Conservation (phyloP, 2,329 filamentous ascomycete species). For the Teratosphaeria epicoccoides region DNA sequence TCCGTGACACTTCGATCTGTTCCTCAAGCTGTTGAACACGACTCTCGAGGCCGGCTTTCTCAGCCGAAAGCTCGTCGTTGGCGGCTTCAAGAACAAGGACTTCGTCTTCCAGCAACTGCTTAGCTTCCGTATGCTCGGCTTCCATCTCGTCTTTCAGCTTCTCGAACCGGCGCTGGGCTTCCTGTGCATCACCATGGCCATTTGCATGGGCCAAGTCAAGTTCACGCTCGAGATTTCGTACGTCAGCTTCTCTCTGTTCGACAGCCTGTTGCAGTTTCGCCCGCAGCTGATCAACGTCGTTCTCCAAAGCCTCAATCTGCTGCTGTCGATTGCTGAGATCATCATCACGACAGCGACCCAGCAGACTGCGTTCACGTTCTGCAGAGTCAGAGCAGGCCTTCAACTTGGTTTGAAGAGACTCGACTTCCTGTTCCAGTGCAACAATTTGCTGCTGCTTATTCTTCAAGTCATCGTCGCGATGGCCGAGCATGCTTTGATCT, state of each 20-base stretch:
- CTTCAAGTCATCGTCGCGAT: constrained; percentile 16
- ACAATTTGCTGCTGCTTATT: constrained; percentile 18
- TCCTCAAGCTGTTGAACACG: constrained; percentile 37
- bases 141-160: constrained; percentile 43
- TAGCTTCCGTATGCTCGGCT: constrained; percentile 20
- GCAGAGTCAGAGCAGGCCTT: constrained; percentile 17
- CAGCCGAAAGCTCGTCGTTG: constrained; percentile 32
- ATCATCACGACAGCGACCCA: constrained; percentile 18
- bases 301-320: constrained; percentile 20
- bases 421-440: constrained; percentile 21
- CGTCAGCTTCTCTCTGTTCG: constrained; percentile 23
- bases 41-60: constrained; percentile 50
- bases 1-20: constrained; percentile 23
- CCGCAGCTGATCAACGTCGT: constrained; percentile 27
- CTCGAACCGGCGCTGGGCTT: constrained; percentile 32
- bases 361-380: constrained; percentile 19
- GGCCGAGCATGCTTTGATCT: constrained; percentile 20
- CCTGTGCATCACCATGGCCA: constrained; percentile 15
- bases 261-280: constrained; percentile 27
- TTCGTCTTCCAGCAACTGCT: constrained; percentile 39
- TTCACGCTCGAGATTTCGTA: constrained; percentile 33
- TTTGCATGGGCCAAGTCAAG: constrained; percentile 25
- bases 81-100: constrained; percentile 37
- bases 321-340: constrained; percentile 15
- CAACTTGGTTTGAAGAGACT: constrained; percentile 30